Evolutionary conservation across 1,139 yeast genomes (phyloP).

Genomic region (Wickerhamomyces sp.): DNA sequence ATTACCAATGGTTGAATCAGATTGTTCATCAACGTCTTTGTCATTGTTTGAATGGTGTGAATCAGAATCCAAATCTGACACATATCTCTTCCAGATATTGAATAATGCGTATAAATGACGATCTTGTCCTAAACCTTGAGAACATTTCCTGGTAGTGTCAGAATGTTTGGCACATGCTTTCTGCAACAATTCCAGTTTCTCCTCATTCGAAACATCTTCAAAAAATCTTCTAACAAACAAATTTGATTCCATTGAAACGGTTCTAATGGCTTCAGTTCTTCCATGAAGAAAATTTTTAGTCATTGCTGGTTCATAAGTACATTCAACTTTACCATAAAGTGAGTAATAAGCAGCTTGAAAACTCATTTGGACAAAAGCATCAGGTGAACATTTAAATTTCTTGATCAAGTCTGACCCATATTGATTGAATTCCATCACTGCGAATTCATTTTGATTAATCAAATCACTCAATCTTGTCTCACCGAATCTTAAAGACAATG

Average conservation of each 20-base stretch:
- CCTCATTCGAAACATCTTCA: conserved; percentile 55
- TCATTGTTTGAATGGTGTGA: conserved; percentile 10
- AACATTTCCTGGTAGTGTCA: conserved; percentile 59
- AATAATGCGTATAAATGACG: conserved; percentile 84
- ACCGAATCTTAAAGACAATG: conserved; percentile 80
- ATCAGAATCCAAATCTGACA: conserved; percentile 35
- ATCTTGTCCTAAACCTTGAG: conserved; percentile 82
- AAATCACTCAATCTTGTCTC: conserved; percentile 85
- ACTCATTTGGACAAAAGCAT: conserved; percentile 92
- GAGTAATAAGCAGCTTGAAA: conserved; percentile 93
- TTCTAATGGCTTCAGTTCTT: conserved; percentile 85
- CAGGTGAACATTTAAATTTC: conserved; percentile 85
- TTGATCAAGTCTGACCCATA: conserved; percentile 80
- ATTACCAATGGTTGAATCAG: conserved; percentile 30
- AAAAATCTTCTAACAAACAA: conserved; percentile 81
- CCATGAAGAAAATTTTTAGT: conserved; percentile 85
- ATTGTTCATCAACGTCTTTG: conserved; percentile 19
- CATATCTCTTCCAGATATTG: conserved; percentile 81
- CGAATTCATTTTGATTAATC: conserved; percentile 86
- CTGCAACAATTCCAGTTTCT: conserved; percentile 56
- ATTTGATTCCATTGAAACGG: conserved; percentile 78
- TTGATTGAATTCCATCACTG: conserved; percentile 66
- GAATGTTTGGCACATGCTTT: conserved; percentile 72
- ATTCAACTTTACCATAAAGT: conserved; percentile 85
- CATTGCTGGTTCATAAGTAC: conserved; percentile 96